These are phyloP conservation scores for Penicillium sp. DNA, from an alignment of 2,329 filamentous ascomycete genomes.

Conservation along the genomic window DNA sequence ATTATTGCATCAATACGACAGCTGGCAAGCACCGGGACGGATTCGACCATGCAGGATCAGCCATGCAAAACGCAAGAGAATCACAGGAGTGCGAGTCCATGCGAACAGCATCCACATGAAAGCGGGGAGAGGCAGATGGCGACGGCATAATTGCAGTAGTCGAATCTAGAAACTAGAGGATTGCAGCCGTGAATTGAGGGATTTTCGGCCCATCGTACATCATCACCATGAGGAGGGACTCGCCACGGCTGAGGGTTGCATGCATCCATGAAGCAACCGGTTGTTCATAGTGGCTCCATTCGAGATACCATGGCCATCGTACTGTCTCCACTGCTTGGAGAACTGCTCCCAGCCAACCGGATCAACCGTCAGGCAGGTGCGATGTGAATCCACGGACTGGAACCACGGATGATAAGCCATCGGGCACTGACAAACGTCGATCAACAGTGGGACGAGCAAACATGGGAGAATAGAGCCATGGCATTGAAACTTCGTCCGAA, in stretches of 20 bases:
- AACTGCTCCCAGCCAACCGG: slow-evolving; percentile 34
- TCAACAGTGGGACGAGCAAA: slow-evolving; percentile 28
- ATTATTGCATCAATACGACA: slow-evolving; percentile 32
- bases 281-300: slow-evolving; percentile 31
- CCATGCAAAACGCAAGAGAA: slow-evolving; percentile 27
- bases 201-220: slow-evolving; percentile 33
- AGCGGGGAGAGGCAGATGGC: slow-evolving; percentile 29
- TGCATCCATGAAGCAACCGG: slow-evolving; percentile 38
- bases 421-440: slow-evolving; percentile 30
- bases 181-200: slow-evolving; percentile 31
- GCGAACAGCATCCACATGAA: slow-evolving; percentile 29
- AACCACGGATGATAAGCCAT: slow-evolving; percentile 34
- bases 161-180: slow-evolving; percentile 22
- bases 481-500: slow-evolving; percentile 28
- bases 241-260: slow-evolving; percentile 39
- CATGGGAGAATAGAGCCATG: slow-evolving; percentile 19
- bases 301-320: slow-evolving; percentile 31
- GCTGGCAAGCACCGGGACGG: slow-evolving; percentile 33
- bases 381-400: slow-evolving; percentile 27
- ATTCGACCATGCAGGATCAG: slow-evolving; percentile 32
- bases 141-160: slow-evolving; percentile 30
- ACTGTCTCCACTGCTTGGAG: slow-evolving; percentile 33
- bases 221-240: slow-evolving; percentile 28
- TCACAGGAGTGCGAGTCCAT: slow-evolving; percentile 25
- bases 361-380: slow-evolving; percentile 26